Evolutionary conservation across 108 stramenopile genomes (phyloP).

Genomic region (Fragilaria radians): DNA sequence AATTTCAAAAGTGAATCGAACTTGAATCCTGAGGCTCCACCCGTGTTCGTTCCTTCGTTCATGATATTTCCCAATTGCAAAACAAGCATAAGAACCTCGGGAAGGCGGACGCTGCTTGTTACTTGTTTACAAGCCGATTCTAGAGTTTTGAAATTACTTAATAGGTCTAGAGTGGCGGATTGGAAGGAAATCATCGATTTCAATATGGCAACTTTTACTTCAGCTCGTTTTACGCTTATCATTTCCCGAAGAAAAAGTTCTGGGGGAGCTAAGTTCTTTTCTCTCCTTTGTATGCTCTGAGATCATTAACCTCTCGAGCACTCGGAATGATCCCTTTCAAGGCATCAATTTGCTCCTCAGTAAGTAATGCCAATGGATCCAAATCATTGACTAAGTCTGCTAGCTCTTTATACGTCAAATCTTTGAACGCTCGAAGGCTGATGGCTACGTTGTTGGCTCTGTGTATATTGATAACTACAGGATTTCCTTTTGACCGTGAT

Average conservation of each 20-base stretch:
- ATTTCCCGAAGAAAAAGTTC: conserved; percentile 74
- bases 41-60: conserved; percentile 80
- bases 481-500: conserved; percentile 55
- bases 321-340: conserved; percentile 69
- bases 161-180: conserved; percentile 39
- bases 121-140: conserved; percentile 70
- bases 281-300: conserved; percentile 59
- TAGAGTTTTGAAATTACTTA: conserved; percentile 49
- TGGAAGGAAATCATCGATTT: conserved; percentile 68
- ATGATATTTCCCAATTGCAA: conserved; percentile 87
- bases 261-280: conserved; percentile 58
- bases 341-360: conserved; percentile 66
- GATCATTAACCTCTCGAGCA: conserved; percentile 49
- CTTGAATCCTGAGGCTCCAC: conserved; percentile 85
- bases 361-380: conserved; percentile 63
- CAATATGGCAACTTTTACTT: conserved; percentile 70
- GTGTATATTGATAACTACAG: conserved; percentile 64
- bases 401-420: conserved; percentile 58
- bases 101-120: conserved; percentile 66
- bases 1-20: conserved; percentile 88
- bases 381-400: conserved; percentile 61
- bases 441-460: conserved; percentile 83
- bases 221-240: conserved; percentile 54
- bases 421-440: conserved; percentile 77
- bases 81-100: conserved; percentile 73